phyloP scores from a whole-genome alignment of 768 basidiomycete species.

The Galerina sulciceps region DNA sequence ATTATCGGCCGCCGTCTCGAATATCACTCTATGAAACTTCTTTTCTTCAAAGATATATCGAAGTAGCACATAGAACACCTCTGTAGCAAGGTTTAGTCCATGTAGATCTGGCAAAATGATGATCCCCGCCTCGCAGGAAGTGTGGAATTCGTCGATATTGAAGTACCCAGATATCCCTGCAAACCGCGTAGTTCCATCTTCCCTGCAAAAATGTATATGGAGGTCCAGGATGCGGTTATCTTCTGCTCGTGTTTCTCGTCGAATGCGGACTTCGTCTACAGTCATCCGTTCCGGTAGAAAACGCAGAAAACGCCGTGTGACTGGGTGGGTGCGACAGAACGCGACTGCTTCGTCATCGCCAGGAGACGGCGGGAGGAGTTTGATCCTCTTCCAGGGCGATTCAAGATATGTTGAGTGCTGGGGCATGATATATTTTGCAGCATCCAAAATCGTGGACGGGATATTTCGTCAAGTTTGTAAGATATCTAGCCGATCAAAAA shows the following conservation, averaged over 20 bases:
- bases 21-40: slow-evolving; percentile 43
- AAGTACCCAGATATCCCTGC: slow-evolving; percentile 43
- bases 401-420: slow-evolving; percentile 30
- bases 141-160: slow-evolving; percentile 37
- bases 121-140: slow-evolving; percentile 47
- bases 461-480: no score
- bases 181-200: slow-evolving; percentile 31
- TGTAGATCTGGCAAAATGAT: slow-evolving; percentile 39
- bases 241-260: slow-evolving; percentile 37
- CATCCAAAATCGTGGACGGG: not conserved
- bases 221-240: slow-evolving; percentile 39
- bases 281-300: slow-evolving; percentile 41
- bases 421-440: slow-evolving; percentile 23
- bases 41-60: slow-evolving; percentile 45
- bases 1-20: slow-evolving; percentile 47
- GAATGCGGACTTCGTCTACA: slow-evolving; percentile 36
- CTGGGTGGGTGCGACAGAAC: slow-evolving; percentile 41
- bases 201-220: slow-evolving; percentile 33
- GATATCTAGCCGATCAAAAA: no score
- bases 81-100: slow-evolving; percentile 45
- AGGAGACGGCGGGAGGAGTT: slow-evolving; percentile 35
- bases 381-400: slow-evolving; percentile 38
- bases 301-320: slow-evolving; percentile 39
- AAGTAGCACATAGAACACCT: slow-evolving; percentile 44
- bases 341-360: slow-evolving; percentile 39